Conservation (phyloP, 1,284 basidiomycete species). For the Moniliella sp. region DNA sequence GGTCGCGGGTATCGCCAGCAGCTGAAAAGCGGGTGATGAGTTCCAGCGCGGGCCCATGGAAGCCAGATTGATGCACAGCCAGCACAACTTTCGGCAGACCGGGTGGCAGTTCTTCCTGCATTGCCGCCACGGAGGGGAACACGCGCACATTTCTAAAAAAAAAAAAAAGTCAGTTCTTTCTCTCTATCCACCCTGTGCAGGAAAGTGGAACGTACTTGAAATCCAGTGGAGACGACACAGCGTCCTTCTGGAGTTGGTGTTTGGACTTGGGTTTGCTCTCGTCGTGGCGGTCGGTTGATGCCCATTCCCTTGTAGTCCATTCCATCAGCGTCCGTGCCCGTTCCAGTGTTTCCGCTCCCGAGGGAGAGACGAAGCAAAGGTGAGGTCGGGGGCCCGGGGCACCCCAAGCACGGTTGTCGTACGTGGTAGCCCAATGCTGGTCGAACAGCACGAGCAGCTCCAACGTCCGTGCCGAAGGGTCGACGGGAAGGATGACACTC, state of each 20-base stretch:
- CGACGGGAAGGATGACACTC: slow-evolving; percentile 71
- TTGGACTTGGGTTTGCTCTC: slow-evolving; percentile 2
- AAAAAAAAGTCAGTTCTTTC: background rate
- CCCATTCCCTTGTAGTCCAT: slow-evolving; percentile 84
- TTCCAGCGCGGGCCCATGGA: slow-evolving; percentile 68
- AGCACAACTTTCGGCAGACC: slow-evolving; percentile 61
- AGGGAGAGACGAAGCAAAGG: slow-evolving; percentile 72
- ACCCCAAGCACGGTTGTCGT: slow-evolving; percentile 37
- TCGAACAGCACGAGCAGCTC: slow-evolving; percentile 85
- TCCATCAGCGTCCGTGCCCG: slow-evolving; percentile 94
- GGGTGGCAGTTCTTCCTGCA: slow-evolving; percentile 59
- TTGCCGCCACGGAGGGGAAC: slow-evolving; percentile 57
- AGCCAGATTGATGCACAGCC: slow-evolving; percentile 71
- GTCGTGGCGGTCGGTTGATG: slow-evolving; percentile 5
- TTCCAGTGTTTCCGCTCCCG: slow-evolving; percentile 76
- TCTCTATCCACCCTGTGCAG: too few species aligned
- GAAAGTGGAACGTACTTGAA: slow-evolving; percentile 2
- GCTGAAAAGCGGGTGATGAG: slow-evolving; percentile 56
- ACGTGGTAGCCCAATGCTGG: slow-evolving; percentile 81
- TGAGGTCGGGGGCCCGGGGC: slow-evolving; percentile 9
- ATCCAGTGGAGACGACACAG: slow-evolving; percentile 1
- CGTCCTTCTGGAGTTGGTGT: background rate
- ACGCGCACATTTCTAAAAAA: slow-evolving; percentile 57
- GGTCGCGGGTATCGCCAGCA: slow-evolving; percentile 45
- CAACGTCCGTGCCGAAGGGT: slow-evolving; percentile 73